Conservation (phyloP, 2,329 filamentous ascomycete species). For the Penicillium sp. region DNA sequence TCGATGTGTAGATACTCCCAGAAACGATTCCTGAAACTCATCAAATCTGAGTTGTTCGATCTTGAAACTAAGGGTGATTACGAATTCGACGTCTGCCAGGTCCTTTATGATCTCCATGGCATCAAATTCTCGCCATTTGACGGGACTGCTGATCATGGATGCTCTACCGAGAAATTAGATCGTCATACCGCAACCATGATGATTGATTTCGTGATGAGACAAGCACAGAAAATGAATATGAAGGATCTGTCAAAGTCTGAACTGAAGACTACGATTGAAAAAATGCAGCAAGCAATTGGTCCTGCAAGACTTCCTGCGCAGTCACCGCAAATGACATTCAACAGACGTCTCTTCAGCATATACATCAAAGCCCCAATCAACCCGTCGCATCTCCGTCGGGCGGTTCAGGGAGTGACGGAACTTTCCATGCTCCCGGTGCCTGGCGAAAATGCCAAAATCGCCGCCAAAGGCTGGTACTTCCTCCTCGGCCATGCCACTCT, state of each 20-base stretch:
- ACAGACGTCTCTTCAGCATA: constrained; percentile 77
- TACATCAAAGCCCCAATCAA: constrained; percentile 84
- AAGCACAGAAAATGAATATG: constrained; percentile 81
- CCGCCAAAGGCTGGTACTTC: constrained; percentile 88
- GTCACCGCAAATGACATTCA: constrained; percentile 79
- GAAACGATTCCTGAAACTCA: constrained; percentile 84
- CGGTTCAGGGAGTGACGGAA: constrained; percentile 74
- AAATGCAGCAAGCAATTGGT: constrained; percentile 85
- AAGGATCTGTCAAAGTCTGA: constrained; percentile 92
- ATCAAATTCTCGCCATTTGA: constrained; percentile 72
- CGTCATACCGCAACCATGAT: constrained; percentile 77
- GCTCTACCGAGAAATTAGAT: constrained; percentile 74
- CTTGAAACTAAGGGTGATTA: constrained; percentile 76
- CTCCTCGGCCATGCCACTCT: constrained; percentile 84
- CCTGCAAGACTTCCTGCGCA: constrained; percentile 72
- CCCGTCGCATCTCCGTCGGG: constrained; percentile 74
- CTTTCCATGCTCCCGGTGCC: constrained; percentile 72
- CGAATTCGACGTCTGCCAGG: constrained; percentile 83
- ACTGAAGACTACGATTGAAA: constrained; percentile 85
- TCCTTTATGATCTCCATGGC: constrained; percentile 80
- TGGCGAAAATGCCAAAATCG: constrained; percentile 67
- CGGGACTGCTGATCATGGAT: constrained; percentile 76
- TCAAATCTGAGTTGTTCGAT: constrained; percentile 80
- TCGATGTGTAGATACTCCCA: constrained; percentile 82
- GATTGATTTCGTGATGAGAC: constrained; percentile 77